A percentile compares a stretch with the other conserved stretches of the same genome.
phyloP scores from a whole-genome alignment of 768 basidiomycete genomes.

The Xerocomus brunneocitrinus region DNA sequence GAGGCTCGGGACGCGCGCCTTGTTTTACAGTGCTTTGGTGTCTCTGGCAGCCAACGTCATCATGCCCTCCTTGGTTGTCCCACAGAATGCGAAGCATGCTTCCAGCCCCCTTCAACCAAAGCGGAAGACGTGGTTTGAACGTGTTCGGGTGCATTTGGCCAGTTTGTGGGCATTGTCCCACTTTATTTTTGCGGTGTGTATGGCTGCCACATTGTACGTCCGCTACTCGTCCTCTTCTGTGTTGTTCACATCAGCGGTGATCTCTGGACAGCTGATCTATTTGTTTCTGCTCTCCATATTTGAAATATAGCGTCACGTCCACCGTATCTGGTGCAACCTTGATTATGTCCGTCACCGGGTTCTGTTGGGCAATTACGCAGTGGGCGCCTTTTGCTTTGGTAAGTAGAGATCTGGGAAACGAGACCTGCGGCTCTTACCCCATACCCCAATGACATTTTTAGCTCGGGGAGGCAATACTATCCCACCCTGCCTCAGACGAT shows the following conservation, averaged over 20 bases:
- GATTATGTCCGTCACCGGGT: slow-evolving; percentile 75
- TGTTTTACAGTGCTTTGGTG: slow-evolving; percentile 73
- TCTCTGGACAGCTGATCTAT: slow-evolving; percentile 10
- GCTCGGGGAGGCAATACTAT: slow-evolving; percentile 84
- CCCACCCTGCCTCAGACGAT: slow-evolving; percentile 44
- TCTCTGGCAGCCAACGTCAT: slow-evolving; percentile 63
- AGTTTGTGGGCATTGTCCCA: slow-evolving; percentile 79
- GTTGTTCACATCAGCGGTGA: slow-evolving; percentile 10
- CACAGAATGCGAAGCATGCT: slow-evolving; percentile 13
- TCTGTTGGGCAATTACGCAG: slow-evolving; percentile 89
- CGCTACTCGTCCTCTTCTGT: slow-evolving; percentile 4
- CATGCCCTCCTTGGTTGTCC: slow-evolving; percentile 59
- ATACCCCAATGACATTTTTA: slow-evolving; percentile 27
- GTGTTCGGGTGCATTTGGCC: slow-evolving; percentile 55
- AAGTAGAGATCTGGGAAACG: slow-evolving; percentile 21
- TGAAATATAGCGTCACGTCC: slow-evolving; percentile 55
- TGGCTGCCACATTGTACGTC: slow-evolving; percentile 81
- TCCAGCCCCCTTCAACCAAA: slow-evolving; percentile 17
- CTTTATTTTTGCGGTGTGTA: slow-evolving; percentile 65
- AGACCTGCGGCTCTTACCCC: slow-evolving; percentile 12
- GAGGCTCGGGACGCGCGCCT: slow-evolving; percentile 75
- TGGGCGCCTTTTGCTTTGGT: slow-evolving; percentile 95
- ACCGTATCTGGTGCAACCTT: slow-evolving; percentile 67
- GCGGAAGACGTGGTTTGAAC: slow-evolving; percentile 32
- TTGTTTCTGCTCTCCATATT: slow-evolving; percentile 4